phyloP scores from a whole-genome alignment of 306 rosid genomes.

The Ziziphus jujuba region DNA sequence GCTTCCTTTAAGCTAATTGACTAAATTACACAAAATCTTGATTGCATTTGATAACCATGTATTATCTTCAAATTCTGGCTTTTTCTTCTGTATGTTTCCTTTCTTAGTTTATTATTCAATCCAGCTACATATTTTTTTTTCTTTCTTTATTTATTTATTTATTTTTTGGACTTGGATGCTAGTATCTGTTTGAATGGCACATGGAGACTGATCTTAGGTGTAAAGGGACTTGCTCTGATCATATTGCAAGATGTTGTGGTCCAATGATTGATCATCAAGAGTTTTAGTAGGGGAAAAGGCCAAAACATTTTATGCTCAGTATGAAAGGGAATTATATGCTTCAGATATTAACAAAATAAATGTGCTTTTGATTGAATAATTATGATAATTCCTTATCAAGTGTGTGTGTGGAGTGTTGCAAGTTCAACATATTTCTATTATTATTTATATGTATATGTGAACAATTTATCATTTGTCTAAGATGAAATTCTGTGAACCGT shows the following conservation, averaged over 20 bases:
- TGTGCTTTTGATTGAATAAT: conserved; percentile 2
- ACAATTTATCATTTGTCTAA: too few species aligned
- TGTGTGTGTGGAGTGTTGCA: too few species aligned
- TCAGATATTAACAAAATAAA: not conserved
- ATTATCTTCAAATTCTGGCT: not conserved
- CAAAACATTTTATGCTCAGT: not conserved
- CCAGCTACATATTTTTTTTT: not conserved
- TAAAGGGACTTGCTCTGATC: too few species aligned
- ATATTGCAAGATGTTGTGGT: too few species aligned
- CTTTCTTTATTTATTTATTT: not conserved
- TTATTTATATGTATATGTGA: too few species aligned
- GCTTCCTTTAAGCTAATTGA: conserved; percentile 27
- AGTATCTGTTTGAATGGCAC: not conserved
- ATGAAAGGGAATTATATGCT: not conserved
- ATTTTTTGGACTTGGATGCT: not conserved
- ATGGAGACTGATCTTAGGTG: too few species aligned
- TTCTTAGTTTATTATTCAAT: not conserved
- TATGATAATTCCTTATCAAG: not conserved
- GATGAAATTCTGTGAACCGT: too few species aligned
- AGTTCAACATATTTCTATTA: too few species aligned
- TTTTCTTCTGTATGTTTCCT: not conserved
- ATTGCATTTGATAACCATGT: conserved; percentile 4
- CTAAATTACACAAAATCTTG: conserved; percentile 12
- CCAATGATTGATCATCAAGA: too few species aligned
- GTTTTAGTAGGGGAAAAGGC: not conserved